Evolutionary conservation across 2,329 filamentous ascomycete genomes (phyloP).

Genomic region (Cordyceps pruinosa): DNA sequence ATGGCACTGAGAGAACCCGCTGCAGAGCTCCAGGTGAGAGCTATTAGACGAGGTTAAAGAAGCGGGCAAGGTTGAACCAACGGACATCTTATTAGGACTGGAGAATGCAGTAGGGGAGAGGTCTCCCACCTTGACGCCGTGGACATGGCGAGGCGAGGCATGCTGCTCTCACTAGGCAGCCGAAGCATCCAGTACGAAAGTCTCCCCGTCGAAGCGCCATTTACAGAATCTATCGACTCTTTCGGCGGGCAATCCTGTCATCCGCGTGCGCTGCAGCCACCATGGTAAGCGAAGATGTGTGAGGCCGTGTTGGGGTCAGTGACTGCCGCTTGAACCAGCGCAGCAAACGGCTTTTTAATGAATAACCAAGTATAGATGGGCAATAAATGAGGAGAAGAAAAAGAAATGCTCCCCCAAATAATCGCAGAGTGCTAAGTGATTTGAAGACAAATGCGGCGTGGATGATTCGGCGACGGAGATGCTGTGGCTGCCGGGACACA

Average conservation of each 20-base stretch:
- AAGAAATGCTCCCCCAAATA: neutral
- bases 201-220: neutral
- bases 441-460: neutral
- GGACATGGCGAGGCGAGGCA: neutral
- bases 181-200: neutral
- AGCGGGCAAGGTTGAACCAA: no score
- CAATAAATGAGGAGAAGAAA: neutral
- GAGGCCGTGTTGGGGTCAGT: no score
- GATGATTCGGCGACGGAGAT: neutral
- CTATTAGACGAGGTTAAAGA: no score
- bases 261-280: neutral
- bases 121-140: neutral
- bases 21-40: no score
- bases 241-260: neutral
- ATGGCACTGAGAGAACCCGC: no score
- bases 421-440: neutral
- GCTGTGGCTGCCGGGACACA: no score
- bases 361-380: no score
- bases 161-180: neutral
- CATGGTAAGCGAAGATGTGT: neutral
- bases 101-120: no score
- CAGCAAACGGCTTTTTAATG: neutral
- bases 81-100: no score
- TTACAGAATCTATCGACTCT: neutral
- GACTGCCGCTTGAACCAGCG: no score